Evolutionary conservation across 148 eudicot species (phyloP).

Genomic region (Arctostaphylos glauca): DNA sequence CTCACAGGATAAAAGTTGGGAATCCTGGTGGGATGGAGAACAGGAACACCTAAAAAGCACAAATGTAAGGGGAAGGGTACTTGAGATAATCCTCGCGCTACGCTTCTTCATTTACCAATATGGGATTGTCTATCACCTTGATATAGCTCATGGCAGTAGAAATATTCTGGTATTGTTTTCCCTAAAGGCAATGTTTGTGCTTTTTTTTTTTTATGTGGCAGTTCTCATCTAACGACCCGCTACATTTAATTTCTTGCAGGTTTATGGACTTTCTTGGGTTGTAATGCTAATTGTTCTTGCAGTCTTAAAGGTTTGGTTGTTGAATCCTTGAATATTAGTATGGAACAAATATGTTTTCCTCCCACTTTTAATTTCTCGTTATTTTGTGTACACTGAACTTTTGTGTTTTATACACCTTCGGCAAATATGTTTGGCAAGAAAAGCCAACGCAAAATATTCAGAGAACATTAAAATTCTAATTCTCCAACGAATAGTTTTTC

Average conservation of each 20-base stretch:
- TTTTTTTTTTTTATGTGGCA: neutral
- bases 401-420: neutral
- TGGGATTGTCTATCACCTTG: conserved; percentile 94
- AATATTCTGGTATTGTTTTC: conserved; percentile 51
- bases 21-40: conserved; percentile 97
- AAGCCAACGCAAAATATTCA: neutral
- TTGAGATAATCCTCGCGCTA: conserved; percentile 73
- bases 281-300: conserved; percentile 75
- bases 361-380: neutral
- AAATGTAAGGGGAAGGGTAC: conserved; percentile 71
- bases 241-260: conserved; percentile 42
- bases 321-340: neutral
- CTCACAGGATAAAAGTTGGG: conserved; percentile 86
- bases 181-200: neutral
- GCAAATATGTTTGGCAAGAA: neutral
- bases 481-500: neutral
- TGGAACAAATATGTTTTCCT: neutral
- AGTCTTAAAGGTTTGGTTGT: conserved; percentile 69
- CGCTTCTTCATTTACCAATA: conserved; percentile 90
- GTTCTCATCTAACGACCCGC: neutral
- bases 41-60: conserved; percentile 88
- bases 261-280: conserved; percentile 97
- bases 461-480: neutral
- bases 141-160: conserved; percentile 63
- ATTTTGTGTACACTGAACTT: neutral